A percentile compares a stretch with the other conserved stretches of the same genome.
Conservation (phyloP, 345 rosid genomes). For the Brassica incana region DNA sequence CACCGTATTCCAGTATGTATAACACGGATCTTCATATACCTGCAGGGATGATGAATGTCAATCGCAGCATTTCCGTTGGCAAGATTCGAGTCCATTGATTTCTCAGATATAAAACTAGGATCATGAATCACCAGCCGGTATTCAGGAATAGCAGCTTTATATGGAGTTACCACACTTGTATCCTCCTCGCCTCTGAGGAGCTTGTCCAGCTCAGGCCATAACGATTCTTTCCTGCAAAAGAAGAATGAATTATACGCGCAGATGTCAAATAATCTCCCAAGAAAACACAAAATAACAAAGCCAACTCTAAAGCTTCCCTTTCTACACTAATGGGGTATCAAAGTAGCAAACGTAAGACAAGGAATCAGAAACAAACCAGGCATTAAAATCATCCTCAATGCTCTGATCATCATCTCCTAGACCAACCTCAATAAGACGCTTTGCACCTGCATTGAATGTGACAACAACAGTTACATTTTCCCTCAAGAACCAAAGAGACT, state of each 20-base stretch:
- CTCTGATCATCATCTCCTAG: conserved; percentile 99
- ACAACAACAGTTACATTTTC: not conserved
- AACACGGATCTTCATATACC: conserved; percentile 41
- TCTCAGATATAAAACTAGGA: conserved; percentile 37
- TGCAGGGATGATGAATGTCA: conserved; percentile 91
- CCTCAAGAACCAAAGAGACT: not conserved
- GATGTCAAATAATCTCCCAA: not conserved
- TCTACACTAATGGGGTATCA: not conserved
- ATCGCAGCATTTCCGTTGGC: conserved; percentile 63
- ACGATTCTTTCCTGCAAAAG: conserved; percentile 61
- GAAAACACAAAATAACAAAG: not conserved
- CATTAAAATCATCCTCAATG: conserved; percentile 91
- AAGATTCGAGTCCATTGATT: conserved; percentile 42
- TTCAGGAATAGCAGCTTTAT: conserved; percentile 85
- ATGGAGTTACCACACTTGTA: conserved; percentile 69
- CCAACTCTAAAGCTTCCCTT: conserved; percentile 14
- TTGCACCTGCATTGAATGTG: conserved; percentile 53
- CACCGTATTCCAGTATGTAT: no score
- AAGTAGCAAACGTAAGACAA: not conserved
- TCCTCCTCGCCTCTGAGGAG: conserved; percentile 84
- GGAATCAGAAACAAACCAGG: conserved; percentile 47
- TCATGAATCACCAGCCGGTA: conserved; percentile 76
- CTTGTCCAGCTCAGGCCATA: conserved; percentile 87
- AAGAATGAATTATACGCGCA: not conserved
- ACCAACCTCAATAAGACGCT: conserved; percentile 71